These are phyloP conservation scores for Dactylis glomerata DNA, from an alignment of 176 grass and related monocot species.

Conservation along the genomic window DNA sequence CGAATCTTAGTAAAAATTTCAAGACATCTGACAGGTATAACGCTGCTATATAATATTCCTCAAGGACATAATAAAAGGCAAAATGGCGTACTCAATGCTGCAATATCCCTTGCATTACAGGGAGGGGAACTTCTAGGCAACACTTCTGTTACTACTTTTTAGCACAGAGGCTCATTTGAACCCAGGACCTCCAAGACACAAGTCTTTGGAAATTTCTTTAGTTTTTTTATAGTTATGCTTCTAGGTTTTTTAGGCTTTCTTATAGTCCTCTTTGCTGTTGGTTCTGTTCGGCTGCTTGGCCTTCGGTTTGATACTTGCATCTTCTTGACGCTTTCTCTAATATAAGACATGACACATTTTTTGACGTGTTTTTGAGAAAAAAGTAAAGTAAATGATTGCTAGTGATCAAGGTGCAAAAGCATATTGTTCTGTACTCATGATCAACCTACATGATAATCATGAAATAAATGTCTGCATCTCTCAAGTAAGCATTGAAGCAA, in stretches of 20 bases:
- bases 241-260: not conserved
- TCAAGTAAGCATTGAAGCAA: not conserved
- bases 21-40: not conserved
- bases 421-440: not conserved
- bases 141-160: not conserved
- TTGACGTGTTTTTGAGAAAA: not conserved
- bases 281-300: not conserved
- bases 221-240: not conserved
- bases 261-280: not conserved
- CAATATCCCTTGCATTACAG: not conserved
- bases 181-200: not conserved
- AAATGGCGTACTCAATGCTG: not conserved
- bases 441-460: not conserved
- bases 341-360: not conserved
- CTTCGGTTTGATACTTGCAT: not conserved
- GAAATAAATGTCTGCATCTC: not conserved
- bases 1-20: not conserved
- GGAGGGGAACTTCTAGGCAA: not conserved
- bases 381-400: not conserved
- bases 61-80: not conserved
- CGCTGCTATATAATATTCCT: not conserved
- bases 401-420: not conserved
- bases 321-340: not conserved
- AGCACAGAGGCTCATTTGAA: not conserved
- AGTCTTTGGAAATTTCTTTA: not conserved